phyloP scores from a whole-genome alignment of 2,329 filamentous ascomycete genomes.

The Aspergillus eucalypticola region DNA sequence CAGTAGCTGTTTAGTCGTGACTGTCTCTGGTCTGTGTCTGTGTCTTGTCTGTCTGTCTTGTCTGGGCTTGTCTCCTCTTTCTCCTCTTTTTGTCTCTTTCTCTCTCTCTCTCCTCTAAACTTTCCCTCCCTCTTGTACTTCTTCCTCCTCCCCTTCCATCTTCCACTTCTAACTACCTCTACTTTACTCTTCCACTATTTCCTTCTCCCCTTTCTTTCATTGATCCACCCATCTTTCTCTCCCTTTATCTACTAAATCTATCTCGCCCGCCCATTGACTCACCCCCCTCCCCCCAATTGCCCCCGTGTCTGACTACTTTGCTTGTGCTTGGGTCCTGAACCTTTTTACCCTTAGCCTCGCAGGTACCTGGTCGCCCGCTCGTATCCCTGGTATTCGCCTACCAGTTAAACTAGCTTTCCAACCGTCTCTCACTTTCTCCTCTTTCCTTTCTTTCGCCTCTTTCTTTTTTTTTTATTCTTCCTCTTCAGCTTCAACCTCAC shows the following conservation, averaged over 20 bases:
- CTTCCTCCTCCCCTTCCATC: conserved; percentile 15
- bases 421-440: neutral
- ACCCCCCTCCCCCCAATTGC: conserved; percentile 1
- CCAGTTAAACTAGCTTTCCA: conserved; percentile 10
- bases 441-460: conserved; percentile 2
- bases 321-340: conserved; percentile 10
- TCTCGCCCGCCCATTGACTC: conserved; percentile 14
- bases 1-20: neutral
- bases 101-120: conserved; percentile 14
- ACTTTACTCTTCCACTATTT: conserved; percentile 8
- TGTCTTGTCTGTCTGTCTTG: neutral
- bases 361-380: conserved; percentile 16
- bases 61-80: conserved; percentile 9
- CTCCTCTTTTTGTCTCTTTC: conserved; percentile 8
- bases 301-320: neutral
- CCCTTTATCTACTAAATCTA: conserved; percentile 9
- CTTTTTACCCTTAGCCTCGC: conserved; percentile 12
- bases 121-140: conserved; percentile 25
- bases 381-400: conserved; percentile 9
- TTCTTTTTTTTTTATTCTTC: neutral
- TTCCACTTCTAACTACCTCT: conserved; percentile 13
- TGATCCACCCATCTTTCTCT: conserved; percentile 6
- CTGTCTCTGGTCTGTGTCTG: neutral
- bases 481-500: neutral
- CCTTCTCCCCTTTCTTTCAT: conserved; percentile 12